These are phyloP conservation scores for Williopsis jadinii DNA, from an alignment of 1,139 yeast species.

Conservation along the genomic window DNA sequence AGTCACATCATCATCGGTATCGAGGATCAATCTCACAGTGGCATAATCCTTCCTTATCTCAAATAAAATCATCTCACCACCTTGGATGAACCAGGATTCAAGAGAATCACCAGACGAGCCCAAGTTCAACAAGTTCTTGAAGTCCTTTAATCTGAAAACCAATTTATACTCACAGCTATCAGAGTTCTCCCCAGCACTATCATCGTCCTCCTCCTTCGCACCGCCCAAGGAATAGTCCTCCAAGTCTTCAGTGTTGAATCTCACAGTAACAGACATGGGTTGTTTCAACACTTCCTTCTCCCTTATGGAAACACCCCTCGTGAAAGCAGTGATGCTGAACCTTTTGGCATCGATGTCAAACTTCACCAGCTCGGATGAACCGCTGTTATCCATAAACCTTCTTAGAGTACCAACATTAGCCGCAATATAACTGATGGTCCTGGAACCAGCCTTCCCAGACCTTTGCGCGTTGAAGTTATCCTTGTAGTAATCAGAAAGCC, in stretches of 20 bases:
- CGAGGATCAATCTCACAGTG: conserved; percentile 37
- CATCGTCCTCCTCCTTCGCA: too few relatives aligned
- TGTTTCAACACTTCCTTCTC: conserved; percentile 48
- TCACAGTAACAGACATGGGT: conserved; percentile 50
- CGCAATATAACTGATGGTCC: conserved; percentile 33
- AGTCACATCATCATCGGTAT: conserved; percentile 31
- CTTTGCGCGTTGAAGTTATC: conserved; percentile 24
- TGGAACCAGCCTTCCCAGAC: conserved; percentile 17
- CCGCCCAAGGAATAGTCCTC: conserved; percentile 18
- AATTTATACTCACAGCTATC: conserved; percentile 13
- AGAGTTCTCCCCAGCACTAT: too few relatives aligned
- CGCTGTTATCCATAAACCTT: conserved; percentile 45
- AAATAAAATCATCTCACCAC: conserved; percentile 51
- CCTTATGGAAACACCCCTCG: conserved; percentile 40
- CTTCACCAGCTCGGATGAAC: conserved; percentile 46
- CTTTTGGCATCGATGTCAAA: conserved; percentile 38
- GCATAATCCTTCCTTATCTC: conserved; percentile 30
- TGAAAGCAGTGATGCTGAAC: conserved; percentile 44
- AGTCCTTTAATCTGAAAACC: conserved; percentile 42
- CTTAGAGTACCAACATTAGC: conserved; percentile 39
- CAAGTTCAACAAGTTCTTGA: conserved; percentile 43
- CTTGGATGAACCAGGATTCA: conserved; percentile 39
- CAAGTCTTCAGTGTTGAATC: conserved; percentile 42
- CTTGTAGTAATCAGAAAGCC: conserved; percentile 36
- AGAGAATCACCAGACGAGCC: conserved; percentile 27